These are phyloP conservation scores for Podila clonocystis DNA, from an alignment of 192 early-diverging fungal genomes.

Conservation along the genomic window DNA sequence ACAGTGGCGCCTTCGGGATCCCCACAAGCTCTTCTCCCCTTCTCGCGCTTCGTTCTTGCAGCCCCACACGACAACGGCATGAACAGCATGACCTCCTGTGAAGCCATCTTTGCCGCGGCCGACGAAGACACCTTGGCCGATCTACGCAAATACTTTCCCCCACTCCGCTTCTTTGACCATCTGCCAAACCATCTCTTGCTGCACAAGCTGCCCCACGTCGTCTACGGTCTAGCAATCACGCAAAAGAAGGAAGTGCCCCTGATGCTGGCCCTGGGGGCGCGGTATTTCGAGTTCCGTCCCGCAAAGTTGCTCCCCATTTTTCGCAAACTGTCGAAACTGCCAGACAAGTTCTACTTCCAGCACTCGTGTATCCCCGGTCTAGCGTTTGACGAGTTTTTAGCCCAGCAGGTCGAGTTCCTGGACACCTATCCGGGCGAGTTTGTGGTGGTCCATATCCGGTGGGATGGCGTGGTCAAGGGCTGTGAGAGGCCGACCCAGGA, in stretches of 20 bases:
- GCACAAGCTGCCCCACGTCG: conserved; percentile 19
- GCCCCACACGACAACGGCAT: conserved; percentile 38
- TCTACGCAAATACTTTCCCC: conserved; percentile 10
- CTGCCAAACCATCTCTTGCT: conserved; percentile 10
- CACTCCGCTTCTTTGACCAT: conserved; percentile 14
- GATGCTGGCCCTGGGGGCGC: conserved; percentile 27
- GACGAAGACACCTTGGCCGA: conserved; percentile 4
- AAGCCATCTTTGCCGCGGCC: conserved; percentile 16
- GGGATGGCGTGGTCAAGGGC: conserved; percentile 18
- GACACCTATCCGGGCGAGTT: conserved; percentile 22
- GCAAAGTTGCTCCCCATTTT: conserved; percentile 24
- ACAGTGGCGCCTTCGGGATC: conserved; percentile 19
- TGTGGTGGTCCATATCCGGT: conserved; percentile 29
- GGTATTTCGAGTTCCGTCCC: conserved; percentile 34
- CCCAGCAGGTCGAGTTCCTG: conserved; percentile 14
- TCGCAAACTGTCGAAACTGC: conserved; percentile 18
- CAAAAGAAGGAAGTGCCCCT: conserved; percentile 35
- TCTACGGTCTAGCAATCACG: conserved; percentile 27
- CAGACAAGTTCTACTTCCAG: conserved; percentile 33
- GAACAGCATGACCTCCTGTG: conserved; percentile 26
- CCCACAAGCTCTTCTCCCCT: conserved; percentile 8
- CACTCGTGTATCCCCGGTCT: conserved; percentile 31
- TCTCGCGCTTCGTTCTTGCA: conserved; percentile 26
- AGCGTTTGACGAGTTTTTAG: conserved; percentile 29
- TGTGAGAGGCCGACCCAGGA: conserved; percentile 13